phyloP scores from a whole-genome alignment of 2,329 filamentous ascomycete species.

The Dactylellina cionopaga region DNA sequence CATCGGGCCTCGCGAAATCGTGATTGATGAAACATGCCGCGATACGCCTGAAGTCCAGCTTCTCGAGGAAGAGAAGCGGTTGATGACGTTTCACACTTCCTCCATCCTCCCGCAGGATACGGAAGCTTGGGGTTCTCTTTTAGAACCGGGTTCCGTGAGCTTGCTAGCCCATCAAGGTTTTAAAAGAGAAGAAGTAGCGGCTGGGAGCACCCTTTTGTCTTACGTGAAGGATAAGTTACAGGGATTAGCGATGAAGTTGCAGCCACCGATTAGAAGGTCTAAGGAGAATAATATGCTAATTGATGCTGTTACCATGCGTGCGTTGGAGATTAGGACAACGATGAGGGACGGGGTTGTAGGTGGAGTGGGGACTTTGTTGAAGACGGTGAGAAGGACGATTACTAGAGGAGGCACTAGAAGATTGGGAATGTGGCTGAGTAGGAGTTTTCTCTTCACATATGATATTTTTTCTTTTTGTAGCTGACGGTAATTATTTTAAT shows the following conservation, averaged over 20 bases:
- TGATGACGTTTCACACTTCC: constrained; percentile 58
- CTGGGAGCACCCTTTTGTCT: constrained; percentile 81
- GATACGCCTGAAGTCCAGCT: constrained; percentile 61
- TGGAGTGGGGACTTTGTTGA: constrained; percentile 80
- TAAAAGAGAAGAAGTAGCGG: constrained; percentile 74
- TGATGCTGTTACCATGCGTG: constrained; percentile 88
- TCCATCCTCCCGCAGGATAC: constrained; percentile 76
- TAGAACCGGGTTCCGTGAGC: constrained; percentile 75
- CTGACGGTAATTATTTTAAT: background rate
- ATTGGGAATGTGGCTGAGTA: constrained; percentile 83
- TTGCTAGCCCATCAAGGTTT: constrained; percentile 68
- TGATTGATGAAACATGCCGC: constrained; percentile 69
- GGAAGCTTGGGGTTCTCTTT: constrained; percentile 74
- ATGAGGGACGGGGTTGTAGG: constrained; percentile 77
- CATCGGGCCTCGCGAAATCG: constrained; percentile 83
- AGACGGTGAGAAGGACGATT: constrained; percentile 87
- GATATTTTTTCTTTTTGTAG: background rate
- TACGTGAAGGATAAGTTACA: constrained; percentile 84
- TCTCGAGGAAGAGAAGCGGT: constrained; percentile 70
- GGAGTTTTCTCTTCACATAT: constrained; percentile 54
- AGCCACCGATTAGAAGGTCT: constrained; percentile 79
- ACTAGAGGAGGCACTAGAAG: constrained; percentile 90
- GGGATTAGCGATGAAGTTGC: constrained; percentile 80
- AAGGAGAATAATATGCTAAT: constrained; percentile 84
- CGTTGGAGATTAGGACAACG: constrained; percentile 87